Conservation (phyloP, 2,329 filamentous ascomycete genomes). For the Gaeumannomyces tritici region DNA sequence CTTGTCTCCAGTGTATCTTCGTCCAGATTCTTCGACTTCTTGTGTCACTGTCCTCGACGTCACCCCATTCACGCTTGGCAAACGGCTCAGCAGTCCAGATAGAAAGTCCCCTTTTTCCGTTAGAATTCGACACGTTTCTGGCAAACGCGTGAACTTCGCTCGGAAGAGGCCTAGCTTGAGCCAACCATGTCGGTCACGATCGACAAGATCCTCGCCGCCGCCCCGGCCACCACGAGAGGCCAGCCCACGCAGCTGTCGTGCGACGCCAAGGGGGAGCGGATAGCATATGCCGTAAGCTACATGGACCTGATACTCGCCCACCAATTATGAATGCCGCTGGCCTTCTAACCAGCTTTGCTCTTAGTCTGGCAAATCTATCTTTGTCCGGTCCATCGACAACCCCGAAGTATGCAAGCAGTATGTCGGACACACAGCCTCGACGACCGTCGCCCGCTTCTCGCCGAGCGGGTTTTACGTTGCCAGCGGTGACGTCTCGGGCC, state of each 20-base stretch:
- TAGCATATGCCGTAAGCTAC: constrained; percentile 76
- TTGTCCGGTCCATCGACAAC: constrained; percentile 88
- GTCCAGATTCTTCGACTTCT: background rate
- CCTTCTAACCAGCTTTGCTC: background rate
- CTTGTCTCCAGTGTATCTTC: no score
- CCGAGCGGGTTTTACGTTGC: constrained; percentile 93
- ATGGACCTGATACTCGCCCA: background rate
- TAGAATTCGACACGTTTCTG: background rate
- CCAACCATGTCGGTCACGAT: constrained; percentile 43
- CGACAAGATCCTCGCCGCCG: constrained; percentile 70
- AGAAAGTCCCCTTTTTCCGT: background rate
- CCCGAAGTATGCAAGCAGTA: constrained; percentile 82
- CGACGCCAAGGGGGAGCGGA: constrained; percentile 80
- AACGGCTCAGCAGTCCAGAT: background rate
- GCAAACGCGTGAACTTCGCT: background rate
- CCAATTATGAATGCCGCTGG: background rate
- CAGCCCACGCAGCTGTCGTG: constrained; percentile 82
- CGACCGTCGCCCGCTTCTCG: constrained; percentile 87
- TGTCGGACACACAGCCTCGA: constrained; percentile 77
- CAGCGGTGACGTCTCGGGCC: constrained; percentile 77
- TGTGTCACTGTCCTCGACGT: background rate
- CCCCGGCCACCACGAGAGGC: constrained; percentile 74
- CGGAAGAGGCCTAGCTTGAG: background rate
- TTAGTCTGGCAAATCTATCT: constrained; percentile 92
- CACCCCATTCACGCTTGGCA: background rate